Conservation (phyloP, 495 filamentous ascomycete genomes). For the Aspergillus bridgeri region DNA sequence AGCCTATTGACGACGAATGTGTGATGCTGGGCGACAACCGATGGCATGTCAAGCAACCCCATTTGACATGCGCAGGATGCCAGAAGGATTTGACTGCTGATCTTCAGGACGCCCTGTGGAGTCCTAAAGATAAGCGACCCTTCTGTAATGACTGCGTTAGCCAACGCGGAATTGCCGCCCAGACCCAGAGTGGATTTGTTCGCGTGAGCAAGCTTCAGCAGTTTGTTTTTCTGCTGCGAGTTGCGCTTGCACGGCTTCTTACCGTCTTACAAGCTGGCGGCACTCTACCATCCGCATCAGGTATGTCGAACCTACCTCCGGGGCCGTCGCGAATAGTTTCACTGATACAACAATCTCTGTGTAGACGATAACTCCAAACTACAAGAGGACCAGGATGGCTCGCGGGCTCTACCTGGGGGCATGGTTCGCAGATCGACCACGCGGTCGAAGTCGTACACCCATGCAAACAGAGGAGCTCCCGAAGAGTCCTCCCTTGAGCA, state of each 20-base stretch:
- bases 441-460: constrained; percentile 71
- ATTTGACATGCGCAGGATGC: constrained; percentile 74
- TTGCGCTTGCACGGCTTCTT: constrained; percentile 86
- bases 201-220: constrained; percentile 81
- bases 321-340: neutral
- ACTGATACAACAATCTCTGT: constrained; percentile 2
- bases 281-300: constrained; percentile 69
- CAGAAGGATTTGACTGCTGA: constrained; percentile 64
- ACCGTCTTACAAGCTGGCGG: constrained; percentile 80
- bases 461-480: constrained; percentile 51
- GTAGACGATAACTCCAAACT: constrained; percentile 68
- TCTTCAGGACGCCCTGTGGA: constrained; percentile 63
- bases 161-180: constrained; percentile 39
- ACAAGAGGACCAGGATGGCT: constrained; percentile 65
- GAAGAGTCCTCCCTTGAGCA: constrained; percentile 85
- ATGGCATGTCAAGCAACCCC: constrained; percentile 71
- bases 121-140: constrained; percentile 57
- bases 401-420: constrained; percentile 41
- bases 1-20: constrained; percentile 93
- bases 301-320: constrained; percentile 35
- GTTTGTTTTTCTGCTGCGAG: constrained; percentile 87
- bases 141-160: constrained; percentile 67
- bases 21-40: constrained; percentile 64
- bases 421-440: constrained; percentile 58
- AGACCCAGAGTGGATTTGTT: constrained; percentile 53